Percentiles rank a stretch among this genome's conserved stretches.
Conservation (phyloP, 805 yeast genomes). For the Saccharomycopsis microspora region DNA sequence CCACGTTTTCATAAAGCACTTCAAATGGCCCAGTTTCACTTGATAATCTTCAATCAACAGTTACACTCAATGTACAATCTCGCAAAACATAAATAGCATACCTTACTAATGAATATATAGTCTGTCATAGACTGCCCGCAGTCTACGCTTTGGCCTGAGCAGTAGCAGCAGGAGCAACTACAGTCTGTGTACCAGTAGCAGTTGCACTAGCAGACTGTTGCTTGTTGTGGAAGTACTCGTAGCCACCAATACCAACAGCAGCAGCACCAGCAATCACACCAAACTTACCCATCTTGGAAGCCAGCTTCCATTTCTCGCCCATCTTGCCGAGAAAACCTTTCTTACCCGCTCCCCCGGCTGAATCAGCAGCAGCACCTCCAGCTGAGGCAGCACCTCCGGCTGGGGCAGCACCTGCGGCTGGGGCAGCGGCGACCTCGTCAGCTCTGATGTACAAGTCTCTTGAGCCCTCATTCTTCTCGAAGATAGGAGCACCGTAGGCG, state of each 20-base stretch:
- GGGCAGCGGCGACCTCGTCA: neutral
- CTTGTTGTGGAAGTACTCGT: neutral
- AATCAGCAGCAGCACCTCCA: neutral
- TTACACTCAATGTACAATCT: no score
- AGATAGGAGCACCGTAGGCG: neutral
- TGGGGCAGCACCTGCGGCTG: neutral
- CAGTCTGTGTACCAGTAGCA: neutral
- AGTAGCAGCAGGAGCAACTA: neutral
- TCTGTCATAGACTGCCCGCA: neutral
- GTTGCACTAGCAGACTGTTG: neutral
- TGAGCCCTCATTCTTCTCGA: no score
- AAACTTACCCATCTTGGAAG: constrained; percentile 3
- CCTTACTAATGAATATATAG: no score
- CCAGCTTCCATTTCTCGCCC: neutral
- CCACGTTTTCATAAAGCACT: no score
- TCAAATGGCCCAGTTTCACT: no score
- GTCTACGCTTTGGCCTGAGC: neutral
- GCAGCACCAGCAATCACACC: constrained; percentile 7
- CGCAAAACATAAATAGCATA: no score
- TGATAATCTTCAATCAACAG: no score
- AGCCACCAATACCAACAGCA: constrained; percentile 4
- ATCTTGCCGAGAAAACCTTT: neutral
- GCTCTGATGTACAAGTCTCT: neutral
- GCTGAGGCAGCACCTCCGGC: neutral
- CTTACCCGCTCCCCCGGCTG: neutral